Base-by-base conservation (phyloP, 805 yeast species). In the Schizosaccharomyces japonicus region DNA sequence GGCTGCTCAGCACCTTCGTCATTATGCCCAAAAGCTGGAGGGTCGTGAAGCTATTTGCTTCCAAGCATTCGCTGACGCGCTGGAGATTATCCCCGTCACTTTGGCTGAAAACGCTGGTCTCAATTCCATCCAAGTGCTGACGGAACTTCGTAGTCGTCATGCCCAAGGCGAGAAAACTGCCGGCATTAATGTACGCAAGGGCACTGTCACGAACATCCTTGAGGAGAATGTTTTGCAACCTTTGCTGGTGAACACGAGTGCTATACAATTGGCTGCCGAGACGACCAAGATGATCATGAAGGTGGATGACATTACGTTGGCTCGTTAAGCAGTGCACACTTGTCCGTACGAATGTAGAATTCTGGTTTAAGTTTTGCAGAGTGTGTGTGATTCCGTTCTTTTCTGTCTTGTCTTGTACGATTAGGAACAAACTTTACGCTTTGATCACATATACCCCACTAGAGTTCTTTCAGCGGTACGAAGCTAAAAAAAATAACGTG, bases 141-240 rank as follows among this genome's bases (percentile, higher is more conserved):
- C 95, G 13, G 95, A 85, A 55, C 71, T 84, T 54, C 79, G 95
- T 62, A 78, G 79, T 58, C 77, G 78, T 63, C 98, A 90, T 60
- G 95, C 80, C 60, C 68, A 69, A 52, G 96, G 98, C 49, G 94
- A 84, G 61, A 71, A 68, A 53, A 78, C 83, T 56, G 93, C 95
- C n/a, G 99, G 98, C 47, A 82, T 90, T 52, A 80, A 94, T 33
- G 94, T 84, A 48, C 75, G 95, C 64, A 76, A 95, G 59, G 78
- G 94, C 0, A 93, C 94, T 44, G 81, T 96, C 34, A 75, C 85
- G 40, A 83, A 87, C 62, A 83, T 94, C 28, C 81, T 69, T 55
- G 82, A 80, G 47, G 99, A 90, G 64, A 93, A 90, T 60, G 95
- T 90, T 49, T 67, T 90, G 58, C 99, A 90, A 64, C 99, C 99